These are phyloP conservation scores for Metschnikowia bowlesiae DNA, from an alignment of 805 yeast species.

Conservation along the genomic window DNA sequence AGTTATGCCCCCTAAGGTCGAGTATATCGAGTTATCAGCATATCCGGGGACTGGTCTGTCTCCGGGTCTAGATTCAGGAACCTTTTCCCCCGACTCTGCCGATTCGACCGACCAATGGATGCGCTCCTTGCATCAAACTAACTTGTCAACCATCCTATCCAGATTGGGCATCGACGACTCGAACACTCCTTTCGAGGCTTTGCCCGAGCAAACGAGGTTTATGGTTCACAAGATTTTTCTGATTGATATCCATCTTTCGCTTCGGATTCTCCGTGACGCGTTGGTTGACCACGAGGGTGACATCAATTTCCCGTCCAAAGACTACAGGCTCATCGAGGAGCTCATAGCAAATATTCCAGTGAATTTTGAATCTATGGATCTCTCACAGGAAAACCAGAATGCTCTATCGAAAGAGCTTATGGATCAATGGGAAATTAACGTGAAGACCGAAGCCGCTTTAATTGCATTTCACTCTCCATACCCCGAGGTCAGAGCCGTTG, in stretches of 20 bases:
- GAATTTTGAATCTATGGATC: slow-evolving; percentile 13
- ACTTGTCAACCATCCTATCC: slow-evolving; percentile 8
- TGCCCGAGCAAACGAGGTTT: slow-evolving; percentile 11
- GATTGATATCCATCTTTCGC: slow-evolving; percentile 21
- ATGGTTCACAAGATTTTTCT: slow-evolving; percentile 30
- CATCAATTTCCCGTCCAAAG: slow-evolving; percentile 30
- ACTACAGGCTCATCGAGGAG: slow-evolving; percentile 22
- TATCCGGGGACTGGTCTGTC: background rate
- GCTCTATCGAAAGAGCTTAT: background rate
- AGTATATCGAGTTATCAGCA: slow-evolving; percentile 12
- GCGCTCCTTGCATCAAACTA: background rate
- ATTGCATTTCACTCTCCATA: slow-evolving; percentile 49
- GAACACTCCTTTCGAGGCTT: background rate
- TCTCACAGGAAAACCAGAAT: background rate
- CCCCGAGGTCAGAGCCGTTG: slow-evolving; percentile 63
- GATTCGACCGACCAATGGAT: background rate
- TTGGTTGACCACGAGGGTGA: slow-evolving; percentile 30
- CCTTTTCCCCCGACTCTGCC: background rate
- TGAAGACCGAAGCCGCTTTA: slow-evolving; percentile 41
- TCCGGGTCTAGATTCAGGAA: background rate
- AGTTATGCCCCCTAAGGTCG: slow-evolving; percentile 7
- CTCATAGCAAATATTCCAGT: slow-evolving; percentile 18
- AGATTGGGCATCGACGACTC: slow-evolving; percentile 10
- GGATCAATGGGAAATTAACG: slow-evolving; percentile 27
- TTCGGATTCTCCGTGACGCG: slow-evolving; percentile 31